These are phyloP conservation scores for Coprinellus aureogranulatus DNA, from an alignment of 768 basidiomycete genomes.

Conservation along the genomic window DNA sequence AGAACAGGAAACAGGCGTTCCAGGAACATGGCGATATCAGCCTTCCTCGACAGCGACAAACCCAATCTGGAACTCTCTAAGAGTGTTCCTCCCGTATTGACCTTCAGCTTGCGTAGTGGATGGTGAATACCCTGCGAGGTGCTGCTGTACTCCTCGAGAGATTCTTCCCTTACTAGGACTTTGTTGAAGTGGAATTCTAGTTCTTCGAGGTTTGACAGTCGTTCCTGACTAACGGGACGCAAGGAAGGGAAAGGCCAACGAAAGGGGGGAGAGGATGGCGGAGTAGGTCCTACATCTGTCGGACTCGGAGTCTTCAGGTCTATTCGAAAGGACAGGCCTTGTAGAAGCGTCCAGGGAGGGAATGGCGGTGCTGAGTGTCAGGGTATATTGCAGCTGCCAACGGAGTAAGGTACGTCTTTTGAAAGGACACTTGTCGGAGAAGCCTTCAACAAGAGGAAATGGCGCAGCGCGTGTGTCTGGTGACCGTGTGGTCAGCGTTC, in stretches of 20 bases:
- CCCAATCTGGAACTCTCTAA: neutral
- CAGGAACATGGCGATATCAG: neutral
- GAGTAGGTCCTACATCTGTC: neutral
- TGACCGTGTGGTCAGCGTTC: too few relatives aligned
- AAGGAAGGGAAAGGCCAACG: neutral
- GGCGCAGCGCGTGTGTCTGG: too few relatives aligned
- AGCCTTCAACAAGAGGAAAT: too few relatives aligned
- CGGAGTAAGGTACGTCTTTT: too few relatives aligned
- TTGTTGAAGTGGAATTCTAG: neutral
- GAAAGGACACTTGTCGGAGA: too few relatives aligned
- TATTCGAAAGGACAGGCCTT: too few relatives aligned
- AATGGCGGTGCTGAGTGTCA: too few relatives aligned
- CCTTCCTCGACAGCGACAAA: neutral
- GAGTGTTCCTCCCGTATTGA: neutral
- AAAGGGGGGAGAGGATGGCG: neutral
- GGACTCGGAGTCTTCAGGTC: too few relatives aligned
- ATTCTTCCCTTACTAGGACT: neutral
- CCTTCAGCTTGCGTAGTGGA: neutral
- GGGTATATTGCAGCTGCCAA: too few relatives aligned
- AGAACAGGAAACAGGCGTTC: neutral
- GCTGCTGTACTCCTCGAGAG: too few relatives aligned
- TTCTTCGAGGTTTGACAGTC: neutral
- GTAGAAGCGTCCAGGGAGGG: too few relatives aligned
- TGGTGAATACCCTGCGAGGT: neutral
- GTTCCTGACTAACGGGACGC: neutral